Conservation (phyloP, 2,329 filamentous ascomycete species). For the Madurella mycetomatis region DNA sequence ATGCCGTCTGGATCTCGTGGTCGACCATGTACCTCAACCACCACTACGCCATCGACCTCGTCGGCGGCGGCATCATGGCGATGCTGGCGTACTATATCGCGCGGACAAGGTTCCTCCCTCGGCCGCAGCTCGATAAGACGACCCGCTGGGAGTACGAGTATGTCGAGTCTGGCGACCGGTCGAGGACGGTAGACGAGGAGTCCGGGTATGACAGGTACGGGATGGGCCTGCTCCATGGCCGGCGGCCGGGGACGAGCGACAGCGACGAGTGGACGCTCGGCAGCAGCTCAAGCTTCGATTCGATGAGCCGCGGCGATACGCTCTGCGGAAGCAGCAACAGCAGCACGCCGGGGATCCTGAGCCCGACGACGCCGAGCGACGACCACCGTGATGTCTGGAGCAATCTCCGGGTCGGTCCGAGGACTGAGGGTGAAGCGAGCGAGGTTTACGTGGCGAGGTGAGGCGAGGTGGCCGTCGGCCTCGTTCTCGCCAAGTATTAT, state of each 20-base stretch:
- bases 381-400: slow-evolving; percentile 39
- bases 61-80: slow-evolving; percentile 75
- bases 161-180: slow-evolving; percentile 70
- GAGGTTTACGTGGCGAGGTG: slow-evolving; percentile 42
- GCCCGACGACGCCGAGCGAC: slow-evolving; percentile 46
- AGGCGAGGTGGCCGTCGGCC: slow-evolving; percentile 3
- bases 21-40: slow-evolving; percentile 97
- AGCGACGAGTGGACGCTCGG: slow-evolving; percentile 89
- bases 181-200: slow-evolving; percentile 40
- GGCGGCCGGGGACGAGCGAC: slow-evolving; percentile 42
- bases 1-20: slow-evolving; percentile 95
- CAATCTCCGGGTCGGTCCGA: slow-evolving; percentile 30
- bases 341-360: slow-evolving; percentile 46
- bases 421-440: slow-evolving; percentile 39
- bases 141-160: slow-evolving; percentile 96
- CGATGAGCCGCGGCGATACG: slow-evolving; percentile 34
- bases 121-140: slow-evolving; percentile 76
- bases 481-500: background rate
- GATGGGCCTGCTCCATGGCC: slow-evolving; percentile 41
- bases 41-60: slow-evolving; percentile 92
- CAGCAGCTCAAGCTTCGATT: slow-evolving; percentile 69
- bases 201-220: slow-evolving; percentile 44
- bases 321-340: slow-evolving; percentile 43
- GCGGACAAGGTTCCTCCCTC: slow-evolving; percentile 74
- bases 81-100: slow-evolving; percentile 77